phyloP scores from a whole-genome alignment of 345 rosid species.

The Euphorbia lathyris region DNA sequence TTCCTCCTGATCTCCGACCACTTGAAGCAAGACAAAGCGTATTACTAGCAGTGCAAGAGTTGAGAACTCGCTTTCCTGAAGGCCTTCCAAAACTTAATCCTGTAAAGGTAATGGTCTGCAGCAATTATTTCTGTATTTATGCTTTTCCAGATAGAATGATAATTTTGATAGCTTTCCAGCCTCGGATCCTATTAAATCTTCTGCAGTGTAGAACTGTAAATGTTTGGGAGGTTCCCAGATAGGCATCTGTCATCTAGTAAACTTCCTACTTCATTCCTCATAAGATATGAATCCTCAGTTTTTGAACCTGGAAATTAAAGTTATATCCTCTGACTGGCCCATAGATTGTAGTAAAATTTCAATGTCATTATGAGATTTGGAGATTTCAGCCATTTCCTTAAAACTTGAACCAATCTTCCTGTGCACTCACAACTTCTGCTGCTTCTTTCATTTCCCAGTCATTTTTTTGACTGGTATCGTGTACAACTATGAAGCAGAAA shows the following conservation, averaged over 20 bases:
- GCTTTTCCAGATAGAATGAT: neutral
- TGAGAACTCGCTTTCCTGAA: constrained; percentile 73
- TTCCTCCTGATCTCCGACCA: constrained; percentile 92
- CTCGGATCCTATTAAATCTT: neutral
- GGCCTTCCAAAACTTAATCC: constrained; percentile 98
- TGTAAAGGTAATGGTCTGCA: constrained; percentile 54
- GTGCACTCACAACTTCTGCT: too few relatives aligned
- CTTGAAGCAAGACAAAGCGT: constrained; percentile 94
- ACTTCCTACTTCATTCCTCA: neutral
- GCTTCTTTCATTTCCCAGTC: too few relatives aligned
- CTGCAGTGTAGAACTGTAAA: too few relatives aligned
- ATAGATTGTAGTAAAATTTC: neutral
- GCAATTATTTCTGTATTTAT: neutral
- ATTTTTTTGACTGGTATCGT: too few relatives aligned
- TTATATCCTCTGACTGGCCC: neutral
- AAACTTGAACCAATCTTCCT: too few relatives aligned
- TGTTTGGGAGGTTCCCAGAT: neutral
- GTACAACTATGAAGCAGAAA: too few relatives aligned
- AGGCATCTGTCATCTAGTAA: neutral
- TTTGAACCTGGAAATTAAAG: neutral
- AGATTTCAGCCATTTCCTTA: too few relatives aligned
- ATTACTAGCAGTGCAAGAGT: constrained; percentile 80
- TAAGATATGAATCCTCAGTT: neutral
- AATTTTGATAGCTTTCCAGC: neutral
- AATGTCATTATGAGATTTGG: neutral